Base-by-base conservation (phyloP, 2,329 filamentous ascomycete genomes). In the Cladorrhinum sp. region DNA sequence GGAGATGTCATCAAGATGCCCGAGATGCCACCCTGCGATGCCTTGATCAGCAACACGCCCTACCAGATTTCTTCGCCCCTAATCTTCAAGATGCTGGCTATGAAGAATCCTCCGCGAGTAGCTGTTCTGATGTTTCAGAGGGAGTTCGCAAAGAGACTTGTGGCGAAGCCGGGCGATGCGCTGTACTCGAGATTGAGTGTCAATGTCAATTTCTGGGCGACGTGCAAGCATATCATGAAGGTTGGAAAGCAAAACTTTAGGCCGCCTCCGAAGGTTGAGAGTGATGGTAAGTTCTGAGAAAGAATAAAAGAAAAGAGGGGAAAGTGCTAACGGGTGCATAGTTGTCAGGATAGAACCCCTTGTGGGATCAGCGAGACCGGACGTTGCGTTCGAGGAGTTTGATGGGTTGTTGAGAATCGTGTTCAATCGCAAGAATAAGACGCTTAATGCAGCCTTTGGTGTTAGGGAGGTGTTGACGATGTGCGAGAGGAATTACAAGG, bases 231-330 rank as follows among this genome's bases (percentile, higher is more conserved):
- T 74, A 86, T 96, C 67, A 91, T 96, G 67, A 96, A 96, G 78
- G 93, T 98, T 50, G 92, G 93, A 65, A 90, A 89, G 76, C 95
- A 96, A 76, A 98, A 98, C 78, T 99, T 98, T 83, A 92, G 91
- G 64, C 95, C 95, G 0, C 93, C 95, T 0, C 95, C 95, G 8
- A 85, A 92, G 70, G 95, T 99, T 60, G 95, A 99, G 76, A 91
- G 87, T 7, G 93, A 92, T 97, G 85, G 93, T 62, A 89, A 89
- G 65, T 55, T 18, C 16, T 41, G 36, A 29, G 9, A 12, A 20
- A 7, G 8, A 18, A 18, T 2, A 5, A 45, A 18, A 45, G 20
- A 7, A n/a, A 9, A 20, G n/a, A 9, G 41, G 18, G 10, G 16
- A 13, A 7, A 45, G 10, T 32, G 16, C 64, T 67, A 32, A 67